Evolutionary conservation across 768 basidiomycete species (phyloP).

Genomic region (Tricholoma terreum): DNA sequence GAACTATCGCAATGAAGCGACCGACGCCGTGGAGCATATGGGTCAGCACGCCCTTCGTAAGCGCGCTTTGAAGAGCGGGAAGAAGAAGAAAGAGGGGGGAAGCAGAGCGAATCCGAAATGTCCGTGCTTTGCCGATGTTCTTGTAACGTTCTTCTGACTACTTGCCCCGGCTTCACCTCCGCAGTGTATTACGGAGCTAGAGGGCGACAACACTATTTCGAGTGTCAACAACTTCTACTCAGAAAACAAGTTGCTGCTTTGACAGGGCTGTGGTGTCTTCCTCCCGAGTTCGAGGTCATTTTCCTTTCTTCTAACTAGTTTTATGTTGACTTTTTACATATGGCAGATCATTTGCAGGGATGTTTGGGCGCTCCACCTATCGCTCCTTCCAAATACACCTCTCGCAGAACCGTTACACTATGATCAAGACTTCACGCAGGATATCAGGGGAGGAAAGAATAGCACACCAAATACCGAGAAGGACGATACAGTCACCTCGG

Average conservation of each 20-base stretch:
- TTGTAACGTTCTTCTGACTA: conserved; percentile 1
- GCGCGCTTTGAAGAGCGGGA: conserved; percentile 56
- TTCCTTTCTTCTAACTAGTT: not conserved
- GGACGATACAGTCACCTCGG: not conserved
- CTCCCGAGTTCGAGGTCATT: conserved; percentile 73
- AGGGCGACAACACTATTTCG: conserved; percentile 76
- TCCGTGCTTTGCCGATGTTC: conserved; percentile 18
- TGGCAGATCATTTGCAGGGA: conserved; percentile 70
- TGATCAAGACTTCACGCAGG: conserved; percentile 28
- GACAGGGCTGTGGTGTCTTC: conserved; percentile 63
- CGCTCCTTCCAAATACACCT: conserved; percentile 55
- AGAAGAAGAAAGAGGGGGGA: conserved; percentile 47
- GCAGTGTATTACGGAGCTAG: conserved; percentile 83
- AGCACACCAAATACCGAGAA: not conserved
- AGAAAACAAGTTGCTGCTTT: conserved; percentile 72
- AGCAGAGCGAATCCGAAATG: conserved; percentile 62
- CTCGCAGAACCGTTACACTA: conserved; percentile 57
- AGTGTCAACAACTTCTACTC: conserved; percentile 79
- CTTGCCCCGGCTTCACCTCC: not conserved
- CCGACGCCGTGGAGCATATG: conserved; percentile 55
- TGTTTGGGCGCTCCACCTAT: conserved; percentile 76
- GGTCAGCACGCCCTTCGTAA: conserved; percentile 64
- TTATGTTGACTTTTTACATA: conserved; percentile 1
- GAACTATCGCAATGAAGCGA: conserved; percentile 83
- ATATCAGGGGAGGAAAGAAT: conserved; percentile 10